These are phyloP conservation scores for Phytophthora melonis DNA, from an alignment of 352 stramenopile species.

Conservation along the genomic window DNA sequence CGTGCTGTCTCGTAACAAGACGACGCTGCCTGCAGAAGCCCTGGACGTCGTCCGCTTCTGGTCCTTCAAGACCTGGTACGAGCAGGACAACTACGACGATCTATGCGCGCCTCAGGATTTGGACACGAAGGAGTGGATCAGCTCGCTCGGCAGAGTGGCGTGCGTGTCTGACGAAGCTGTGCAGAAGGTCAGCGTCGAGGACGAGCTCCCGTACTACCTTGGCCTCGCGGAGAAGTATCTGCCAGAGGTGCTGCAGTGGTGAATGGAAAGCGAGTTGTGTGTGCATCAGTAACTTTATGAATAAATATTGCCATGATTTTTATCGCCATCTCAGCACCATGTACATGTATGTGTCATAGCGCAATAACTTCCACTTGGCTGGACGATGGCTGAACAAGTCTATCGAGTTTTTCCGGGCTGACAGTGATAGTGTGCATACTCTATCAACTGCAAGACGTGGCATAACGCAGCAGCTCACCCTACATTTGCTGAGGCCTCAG, in stretches of 20 bases:
- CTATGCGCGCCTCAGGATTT: conserved; percentile 53
- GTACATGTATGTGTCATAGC: no score
- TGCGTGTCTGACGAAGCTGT: conserved; percentile 52
- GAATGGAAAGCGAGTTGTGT: conserved; percentile 12
- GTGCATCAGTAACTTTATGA: background rate
- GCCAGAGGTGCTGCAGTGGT: conserved; percentile 75
- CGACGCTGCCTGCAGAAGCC: conserved; percentile 69
- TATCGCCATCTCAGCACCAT: no score
- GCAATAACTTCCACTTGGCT: no score
- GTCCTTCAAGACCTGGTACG: conserved; percentile 79
- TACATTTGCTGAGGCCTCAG: no score
- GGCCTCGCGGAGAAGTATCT: conserved; percentile 79
- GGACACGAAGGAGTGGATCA: conserved; percentile 81
- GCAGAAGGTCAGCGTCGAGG: conserved; percentile 46
- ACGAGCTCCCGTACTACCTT: conserved; percentile 73
- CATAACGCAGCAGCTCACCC: no score
- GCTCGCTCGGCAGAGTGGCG: conserved; percentile 47
- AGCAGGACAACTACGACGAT: conserved; percentile 61
- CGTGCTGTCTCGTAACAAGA: conserved; percentile 72
- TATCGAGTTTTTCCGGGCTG: no score
- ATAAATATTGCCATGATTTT: background rate
- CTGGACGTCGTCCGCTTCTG: conserved; percentile 73
- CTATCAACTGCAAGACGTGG: no score
- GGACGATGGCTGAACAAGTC: no score
- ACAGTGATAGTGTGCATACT: no score